These are phyloP conservation scores for Aureobasidium leucospermi DNA, from an alignment of 2,329 filamentous ascomycete genomes.

Conservation along the genomic window DNA sequence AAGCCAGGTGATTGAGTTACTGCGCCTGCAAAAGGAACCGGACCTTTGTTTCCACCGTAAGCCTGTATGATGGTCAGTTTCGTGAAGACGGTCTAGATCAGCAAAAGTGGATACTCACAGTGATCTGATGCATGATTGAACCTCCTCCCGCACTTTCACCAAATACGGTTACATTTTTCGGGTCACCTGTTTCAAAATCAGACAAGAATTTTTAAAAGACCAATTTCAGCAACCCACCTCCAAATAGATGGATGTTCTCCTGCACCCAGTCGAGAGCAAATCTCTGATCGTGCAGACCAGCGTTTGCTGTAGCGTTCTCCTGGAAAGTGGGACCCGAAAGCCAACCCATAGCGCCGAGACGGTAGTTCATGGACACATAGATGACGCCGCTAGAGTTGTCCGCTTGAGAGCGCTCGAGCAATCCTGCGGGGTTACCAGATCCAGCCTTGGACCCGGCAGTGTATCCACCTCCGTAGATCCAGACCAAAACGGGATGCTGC, in stretches of 20 bases:
- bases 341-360: conserved; percentile 44
- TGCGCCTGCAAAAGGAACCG: conserved; percentile 38
- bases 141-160: conserved; percentile 48
- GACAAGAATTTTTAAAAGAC: not conserved
- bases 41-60: conserved; percentile 39
- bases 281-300: conserved; percentile 47
- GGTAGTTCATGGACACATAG: conserved; percentile 43
- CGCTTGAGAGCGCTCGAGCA: conserved; percentile 37
- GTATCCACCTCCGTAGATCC: conserved; percentile 47
- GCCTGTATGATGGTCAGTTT: conserved; percentile 20
- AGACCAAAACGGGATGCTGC: conserved; percentile 32
- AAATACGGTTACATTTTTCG: conserved; percentile 39
- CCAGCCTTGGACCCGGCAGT: conserved; percentile 32
- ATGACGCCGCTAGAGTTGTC: conserved; percentile 34
- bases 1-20: conserved; percentile 42
- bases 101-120: conserved; percentile 20
- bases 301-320: conserved; percentile 40
- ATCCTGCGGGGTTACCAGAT: conserved; percentile 31
- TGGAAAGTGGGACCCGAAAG: conserved; percentile 39
- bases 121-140: conserved; percentile 50
- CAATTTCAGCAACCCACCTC: conserved; percentile 38
- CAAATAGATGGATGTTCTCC: conserved; percentile 47
- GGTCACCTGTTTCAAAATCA: conserved; percentile 12
- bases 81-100: not conserved
- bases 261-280: conserved; percentile 53